Percentiles rank a stretch among this genome's conserved stretches.
These are phyloP conservation scores for Auricularia cornea DNA, from an alignment of 768 basidiomycete species.

Conservation along the genomic window DNA sequence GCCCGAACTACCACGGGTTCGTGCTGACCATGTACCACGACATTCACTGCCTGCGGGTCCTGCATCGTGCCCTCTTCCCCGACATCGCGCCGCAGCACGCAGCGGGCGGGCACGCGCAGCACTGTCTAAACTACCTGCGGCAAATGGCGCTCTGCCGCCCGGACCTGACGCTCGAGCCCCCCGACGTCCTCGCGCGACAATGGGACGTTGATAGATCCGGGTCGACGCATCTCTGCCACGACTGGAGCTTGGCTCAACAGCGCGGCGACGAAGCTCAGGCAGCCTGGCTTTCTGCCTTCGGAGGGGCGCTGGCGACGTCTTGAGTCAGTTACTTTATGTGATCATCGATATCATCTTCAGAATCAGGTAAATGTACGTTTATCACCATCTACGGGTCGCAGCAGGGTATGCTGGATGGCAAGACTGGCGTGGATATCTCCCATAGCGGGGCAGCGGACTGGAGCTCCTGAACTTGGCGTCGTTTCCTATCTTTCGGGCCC, in stretches of 20 bases:
- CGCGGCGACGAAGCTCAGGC: not conserved
- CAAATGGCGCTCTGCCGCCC: constrained; percentile 25
- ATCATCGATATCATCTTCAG: no score
- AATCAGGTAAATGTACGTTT: no score
- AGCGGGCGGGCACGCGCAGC: constrained; percentile 8
- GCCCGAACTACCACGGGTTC: not conserved
- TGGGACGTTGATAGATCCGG: constrained; percentile 2
- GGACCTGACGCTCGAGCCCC: constrained; percentile 25
- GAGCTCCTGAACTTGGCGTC: no score
- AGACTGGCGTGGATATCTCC: no score
- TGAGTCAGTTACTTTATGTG: no score
- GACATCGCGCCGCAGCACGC: not conserved
- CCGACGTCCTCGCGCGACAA: constrained; percentile 12
- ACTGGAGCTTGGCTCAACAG: constrained; percentile 13
- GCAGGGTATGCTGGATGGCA: no score
- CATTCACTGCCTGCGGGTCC: not conserved
- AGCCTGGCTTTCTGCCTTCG: no score
- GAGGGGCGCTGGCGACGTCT: no score
- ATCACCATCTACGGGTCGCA: no score
- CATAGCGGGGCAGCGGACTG: no score
- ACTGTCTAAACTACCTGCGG: constrained; percentile 26
- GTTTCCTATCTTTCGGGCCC: no score
- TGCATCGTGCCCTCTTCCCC: not conserved
- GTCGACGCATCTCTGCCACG: constrained; percentile 21
- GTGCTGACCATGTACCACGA: not conserved